A percentile compares a stretch with the other conserved stretches of the same genome.
phyloP scores from a whole-genome alignment of 192 early-diverging fungal species.

The Gamsiella multidivaricata region DNA sequence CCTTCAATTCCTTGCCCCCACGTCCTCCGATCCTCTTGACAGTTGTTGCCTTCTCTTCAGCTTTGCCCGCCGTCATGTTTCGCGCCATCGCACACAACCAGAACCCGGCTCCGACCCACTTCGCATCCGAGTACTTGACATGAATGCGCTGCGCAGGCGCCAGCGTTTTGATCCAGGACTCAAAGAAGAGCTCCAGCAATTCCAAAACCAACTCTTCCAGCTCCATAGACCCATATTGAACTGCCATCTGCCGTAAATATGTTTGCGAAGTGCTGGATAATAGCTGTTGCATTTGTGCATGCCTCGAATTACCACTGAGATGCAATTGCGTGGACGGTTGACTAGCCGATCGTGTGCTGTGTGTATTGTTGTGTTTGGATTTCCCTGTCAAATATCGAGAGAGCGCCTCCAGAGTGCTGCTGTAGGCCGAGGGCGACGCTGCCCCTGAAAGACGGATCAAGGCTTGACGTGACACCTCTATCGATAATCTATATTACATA shows the following conservation, averaged over 20 bases:
- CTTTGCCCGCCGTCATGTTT: conserved; percentile 13
- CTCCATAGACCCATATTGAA: conserved; percentile 46
- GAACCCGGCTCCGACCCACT: conserved; percentile 43
- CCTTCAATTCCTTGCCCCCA: conserved; percentile 32
- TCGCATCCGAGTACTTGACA: conserved; percentile 32
- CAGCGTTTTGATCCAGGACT: conserved; percentile 18
- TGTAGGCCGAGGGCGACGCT: conserved; percentile 8
- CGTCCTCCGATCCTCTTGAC: conserved; percentile 44
- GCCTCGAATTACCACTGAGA: neutral
- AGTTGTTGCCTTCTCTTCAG: neutral
- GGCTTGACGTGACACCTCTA: conserved; percentile 30
- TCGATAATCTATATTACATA: conserved; percentile 12
- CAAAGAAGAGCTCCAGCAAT: conserved; percentile 38
- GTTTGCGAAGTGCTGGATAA: neutral
- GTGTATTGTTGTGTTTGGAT: neutral
- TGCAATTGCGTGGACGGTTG: neutral
- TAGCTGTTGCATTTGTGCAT: conserved; percentile 5
- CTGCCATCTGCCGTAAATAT: conserved; percentile 29
- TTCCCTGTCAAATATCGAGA: conserved; percentile 17
- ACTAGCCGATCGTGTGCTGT: neutral
- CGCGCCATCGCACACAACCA: conserved; percentile 50
- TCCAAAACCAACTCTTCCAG: conserved; percentile 28
- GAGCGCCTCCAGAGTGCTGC: conserved; percentile 17
- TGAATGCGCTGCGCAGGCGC: conserved; percentile 34
- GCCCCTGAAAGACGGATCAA: conserved; percentile 37